A percentile compares a stretch with the other conserved stretches of the same genome.
These are phyloP conservation scores for Cutaneotrichosporon daszewskae DNA, from an alignment of 1,284 basidiomycete species.

Conservation along the genomic window DNA sequence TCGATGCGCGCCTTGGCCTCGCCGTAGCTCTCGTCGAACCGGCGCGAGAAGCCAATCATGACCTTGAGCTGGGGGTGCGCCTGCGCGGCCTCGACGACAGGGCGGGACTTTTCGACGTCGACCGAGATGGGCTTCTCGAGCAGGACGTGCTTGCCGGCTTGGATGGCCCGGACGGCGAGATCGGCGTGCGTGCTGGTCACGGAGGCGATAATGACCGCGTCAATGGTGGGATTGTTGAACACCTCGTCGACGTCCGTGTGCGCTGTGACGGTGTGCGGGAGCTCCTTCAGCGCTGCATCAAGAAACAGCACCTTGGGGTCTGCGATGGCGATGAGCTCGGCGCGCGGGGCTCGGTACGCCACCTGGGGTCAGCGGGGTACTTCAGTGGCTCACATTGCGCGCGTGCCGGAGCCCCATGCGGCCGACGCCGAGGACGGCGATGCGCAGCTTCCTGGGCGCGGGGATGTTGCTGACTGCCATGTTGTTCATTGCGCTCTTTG, in stretches of 20 bases:
- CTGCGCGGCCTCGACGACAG: conserved; percentile 25
- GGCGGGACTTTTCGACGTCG: conserved; percentile 22
- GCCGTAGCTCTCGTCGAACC: conserved; percentile 32
- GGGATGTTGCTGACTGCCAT: not conserved
- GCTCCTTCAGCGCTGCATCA: conserved; percentile 10
- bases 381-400: conserved; percentile 11
- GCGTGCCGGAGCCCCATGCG: conserved; percentile 28
- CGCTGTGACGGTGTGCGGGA: conserved; percentile 5
- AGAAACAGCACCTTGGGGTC: conserved; percentile 9
- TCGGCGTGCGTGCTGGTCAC: conserved; percentile 23
- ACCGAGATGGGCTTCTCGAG: conserved; percentile 39
- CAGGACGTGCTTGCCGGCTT: conserved; percentile 30
- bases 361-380: conserved; percentile 4
- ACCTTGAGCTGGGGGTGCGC: conserved; percentile 26
- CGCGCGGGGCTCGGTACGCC: conserved; percentile 19
- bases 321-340: conserved; percentile 21
- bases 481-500: conserved; percentile 22
- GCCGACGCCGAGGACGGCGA: conserved; percentile 26
- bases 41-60: conserved; percentile 33
- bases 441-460: conserved; percentile 8
- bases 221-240: conserved; percentile 11
- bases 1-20: conserved; percentile 20
- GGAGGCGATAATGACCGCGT: conserved; percentile 28
- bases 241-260: conserved; percentile 7
- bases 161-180: conserved; percentile 20